Base-by-base conservation (phyloP, 305 asterid species). In the Fraxinus baroniana region DNA sequence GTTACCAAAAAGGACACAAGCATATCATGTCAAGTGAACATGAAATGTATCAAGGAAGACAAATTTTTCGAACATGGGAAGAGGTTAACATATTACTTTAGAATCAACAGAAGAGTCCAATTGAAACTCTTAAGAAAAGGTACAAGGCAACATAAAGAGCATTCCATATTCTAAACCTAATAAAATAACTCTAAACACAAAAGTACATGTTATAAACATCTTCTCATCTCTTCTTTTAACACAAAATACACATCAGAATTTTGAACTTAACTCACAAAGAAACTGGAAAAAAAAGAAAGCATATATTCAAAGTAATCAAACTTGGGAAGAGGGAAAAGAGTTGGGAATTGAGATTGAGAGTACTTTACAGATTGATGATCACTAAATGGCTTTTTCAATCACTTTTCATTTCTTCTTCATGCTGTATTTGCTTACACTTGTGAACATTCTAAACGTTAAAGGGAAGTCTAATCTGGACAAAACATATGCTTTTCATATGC, bases 401-500 rank as follows among this genome's bases (percentile, higher is more conserved):
- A 77, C 86, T 82, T 85, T 84, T 75, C 75, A 70, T 87, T 77
- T 24, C 44, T 37, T 79, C 36, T 82, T 75, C 60, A 46, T 71
- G 33, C 55, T 46, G 36, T 36, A 17, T 80, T 88, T 86, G 74
- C 88, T 87, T 78, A 79, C 85, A 79, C 79, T 70, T 52, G 83
- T 70, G 85, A 87, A 88, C 93, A 90, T 88, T 93, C 94, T 90
- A 88, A 88, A 87, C 92, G 91, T 90, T 88, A 74, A 83, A 86
- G 85, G 79, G 82, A 88, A 91, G 88, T 88, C 85, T 87, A 77
- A 80, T 85, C 82, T 88, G 80, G 46, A 71, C 80, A 81, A 76
- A 77, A 66, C 39, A 33, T 79, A 74, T 72, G 52, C 52, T 44
- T 41, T 41, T 2, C 49, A 41, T 10, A 10, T 10, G 74, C 74